Percentiles rank a stretch among this genome's conserved stretches.
Conservation (phyloP, 371 early-diverging fungal species). For the Mortierella polycephala region DNA sequence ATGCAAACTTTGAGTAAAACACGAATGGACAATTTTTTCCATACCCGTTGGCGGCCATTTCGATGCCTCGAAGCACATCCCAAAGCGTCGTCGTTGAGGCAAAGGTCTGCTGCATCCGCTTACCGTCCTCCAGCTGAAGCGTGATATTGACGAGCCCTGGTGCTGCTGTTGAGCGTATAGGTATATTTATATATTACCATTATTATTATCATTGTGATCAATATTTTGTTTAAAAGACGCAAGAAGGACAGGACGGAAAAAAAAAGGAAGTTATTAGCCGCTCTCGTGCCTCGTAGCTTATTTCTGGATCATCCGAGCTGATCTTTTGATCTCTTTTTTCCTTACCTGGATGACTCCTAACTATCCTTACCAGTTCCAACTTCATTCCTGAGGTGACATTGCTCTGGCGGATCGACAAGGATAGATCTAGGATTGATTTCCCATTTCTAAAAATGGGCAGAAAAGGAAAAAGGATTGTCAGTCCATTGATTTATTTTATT, state of each 20-base stretch:
- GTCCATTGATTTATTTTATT: neutral
- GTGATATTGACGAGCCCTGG: constrained; percentile 11
- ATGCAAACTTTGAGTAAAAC: neutral
- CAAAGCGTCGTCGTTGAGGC: constrained; percentile 23
- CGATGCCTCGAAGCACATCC: constrained; percentile 24
- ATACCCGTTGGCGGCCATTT: constrained; percentile 31
- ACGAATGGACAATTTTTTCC: neutral
- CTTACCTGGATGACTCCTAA: neutral
- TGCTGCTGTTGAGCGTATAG: neutral
- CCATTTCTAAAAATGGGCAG: constrained; percentile 20
- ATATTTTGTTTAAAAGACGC: neutral
- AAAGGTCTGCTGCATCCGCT: constrained; percentile 5
- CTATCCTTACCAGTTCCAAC: constrained; percentile 47
- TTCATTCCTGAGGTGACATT: constrained; percentile 65
- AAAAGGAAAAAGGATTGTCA: neutral
- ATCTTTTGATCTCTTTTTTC: neutral
- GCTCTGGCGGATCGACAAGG: constrained; percentile 64
- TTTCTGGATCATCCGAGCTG: too few species aligned
- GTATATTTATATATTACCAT: neutral
- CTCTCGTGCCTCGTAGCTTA: too few species aligned
- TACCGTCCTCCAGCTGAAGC: constrained; percentile 22
- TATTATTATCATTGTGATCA: neutral
- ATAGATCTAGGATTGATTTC: constrained; percentile 55
- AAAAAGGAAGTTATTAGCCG: neutral
- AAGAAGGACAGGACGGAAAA: neutral